These are phyloP conservation scores for Miamiensis avidus DNA, from an alignment of 169 alveolate species.

Conservation along the genomic window DNA sequence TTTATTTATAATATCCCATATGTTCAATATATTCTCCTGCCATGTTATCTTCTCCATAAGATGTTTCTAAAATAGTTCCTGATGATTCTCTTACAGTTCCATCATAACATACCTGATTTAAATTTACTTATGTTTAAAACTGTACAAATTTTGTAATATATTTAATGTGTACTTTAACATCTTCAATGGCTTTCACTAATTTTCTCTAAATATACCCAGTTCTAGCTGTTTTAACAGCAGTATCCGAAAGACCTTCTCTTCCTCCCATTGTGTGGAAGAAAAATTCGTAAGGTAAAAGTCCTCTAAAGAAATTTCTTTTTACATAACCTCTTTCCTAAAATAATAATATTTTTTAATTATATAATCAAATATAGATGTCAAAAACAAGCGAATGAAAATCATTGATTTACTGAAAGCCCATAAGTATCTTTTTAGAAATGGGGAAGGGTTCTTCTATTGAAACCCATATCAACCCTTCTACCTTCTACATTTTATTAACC, in stretches of 20 bases:
- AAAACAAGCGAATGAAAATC: no score
- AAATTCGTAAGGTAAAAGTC: slow-evolving; percentile 97
- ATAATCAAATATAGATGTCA: slow-evolving; percentile 97
- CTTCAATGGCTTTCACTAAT: slow-evolving; percentile 99
- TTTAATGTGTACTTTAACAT: slow-evolving; percentile 91
- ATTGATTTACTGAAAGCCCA: slow-evolving; percentile 99
- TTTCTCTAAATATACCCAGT: slow-evolving; percentile 99
- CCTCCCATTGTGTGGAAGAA: slow-evolving; percentile 99
- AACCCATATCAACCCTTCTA: slow-evolving; percentile 99
- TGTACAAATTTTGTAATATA: no score
- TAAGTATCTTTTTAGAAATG: slow-evolving; percentile 99
- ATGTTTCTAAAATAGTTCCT: slow-evolving; percentile 97
- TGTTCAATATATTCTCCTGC: slow-evolving; percentile 98
- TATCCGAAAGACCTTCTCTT: slow-evolving; percentile 99
- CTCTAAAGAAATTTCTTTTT: slow-evolving; percentile 32
- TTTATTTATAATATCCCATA: slow-evolving; percentile 56
- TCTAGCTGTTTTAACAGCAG: slow-evolving; percentile 99
- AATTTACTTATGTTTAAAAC: no score
- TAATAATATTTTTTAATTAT: slow-evolving; percentile 77
- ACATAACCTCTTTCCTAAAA: slow-evolving; percentile 29
- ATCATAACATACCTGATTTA: slow-evolving; percentile 90
- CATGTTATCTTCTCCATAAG: slow-evolving; percentile 99
- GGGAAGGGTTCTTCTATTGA: slow-evolving; percentile 98
- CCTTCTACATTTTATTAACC: slow-evolving; percentile 99
- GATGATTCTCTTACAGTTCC: slow-evolving; percentile 97